phyloP scores from a whole-genome alignment of 208 protist species.

The Leishmania tarentolae region DNA sequence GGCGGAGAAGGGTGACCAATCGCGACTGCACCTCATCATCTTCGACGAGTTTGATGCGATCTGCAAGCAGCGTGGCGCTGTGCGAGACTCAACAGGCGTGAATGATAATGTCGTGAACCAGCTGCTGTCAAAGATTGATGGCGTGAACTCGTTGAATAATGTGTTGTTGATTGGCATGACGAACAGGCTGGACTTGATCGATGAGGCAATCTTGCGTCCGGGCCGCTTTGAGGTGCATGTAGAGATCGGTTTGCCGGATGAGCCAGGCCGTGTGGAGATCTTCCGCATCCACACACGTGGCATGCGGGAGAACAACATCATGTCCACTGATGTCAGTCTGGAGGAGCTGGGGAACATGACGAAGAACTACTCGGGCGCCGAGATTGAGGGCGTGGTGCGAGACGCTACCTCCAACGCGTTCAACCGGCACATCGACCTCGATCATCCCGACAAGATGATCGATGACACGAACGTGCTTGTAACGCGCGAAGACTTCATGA shows the following conservation, averaged over 20 bases:
- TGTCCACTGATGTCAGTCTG: conserved; percentile 94
- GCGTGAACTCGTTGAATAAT: conserved; percentile 99
- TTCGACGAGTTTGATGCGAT: conserved; percentile 99
- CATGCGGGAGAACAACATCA: conserved; percentile 91
- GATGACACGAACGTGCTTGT: conserved; percentile 68
- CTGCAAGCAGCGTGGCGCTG: conserved; percentile 96
- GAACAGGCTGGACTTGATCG: conserved; percentile 99
- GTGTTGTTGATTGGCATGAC: conserved; percentile 99
- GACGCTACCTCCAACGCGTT: conserved; percentile 90
- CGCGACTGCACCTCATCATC: conserved; percentile 99
- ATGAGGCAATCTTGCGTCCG: conserved; percentile 99
- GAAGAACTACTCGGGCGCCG: conserved; percentile 99
- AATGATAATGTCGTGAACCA: conserved; percentile 99
- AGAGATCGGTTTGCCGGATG: conserved; percentile 98
- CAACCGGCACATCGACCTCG: conserved; percentile 88
- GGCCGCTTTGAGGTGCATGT: conserved; percentile 99
- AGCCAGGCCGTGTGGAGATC: conserved; percentile 98
- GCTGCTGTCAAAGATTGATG: conserved; percentile 99
- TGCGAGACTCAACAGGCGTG: conserved; percentile 95
- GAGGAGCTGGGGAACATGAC: conserved; percentile 92
- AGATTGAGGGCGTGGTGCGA: conserved; percentile 94
- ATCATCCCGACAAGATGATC: conserved; percentile 67
- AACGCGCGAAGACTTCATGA: conserved; percentile 71
- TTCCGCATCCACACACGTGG: conserved; percentile 98
- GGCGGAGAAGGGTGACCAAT: conserved; percentile 93